Conservation (phyloP, 257 asterid genomes). For the Penstemon eatonii region DNA sequence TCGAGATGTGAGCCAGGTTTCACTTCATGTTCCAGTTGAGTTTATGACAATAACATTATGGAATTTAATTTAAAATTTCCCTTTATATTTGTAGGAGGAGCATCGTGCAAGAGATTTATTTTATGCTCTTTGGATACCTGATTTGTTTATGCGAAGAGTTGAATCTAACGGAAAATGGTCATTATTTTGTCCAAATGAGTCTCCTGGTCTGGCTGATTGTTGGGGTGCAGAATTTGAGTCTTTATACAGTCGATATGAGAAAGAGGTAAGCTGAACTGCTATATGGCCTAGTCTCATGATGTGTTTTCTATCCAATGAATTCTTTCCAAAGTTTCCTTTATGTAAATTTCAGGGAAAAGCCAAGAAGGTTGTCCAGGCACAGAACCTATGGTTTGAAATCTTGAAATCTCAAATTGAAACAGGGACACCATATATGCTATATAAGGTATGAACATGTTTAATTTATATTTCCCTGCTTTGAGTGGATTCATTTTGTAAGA, state of each 20-base stretch:
- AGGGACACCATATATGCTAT: constrained; percentile 62
- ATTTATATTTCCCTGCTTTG: neutral
- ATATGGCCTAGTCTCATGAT: too few relatives aligned
- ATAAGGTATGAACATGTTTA: constrained; percentile 43
- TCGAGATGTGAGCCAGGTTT: too few relatives aligned
- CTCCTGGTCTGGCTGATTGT: constrained; percentile 98
- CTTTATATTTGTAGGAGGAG: constrained; percentile 62
- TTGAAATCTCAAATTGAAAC: constrained; percentile 67
- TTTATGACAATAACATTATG: too few relatives aligned
- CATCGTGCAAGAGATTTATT: constrained; percentile 91
- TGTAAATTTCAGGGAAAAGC: constrained; percentile 55
- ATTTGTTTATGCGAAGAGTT: constrained; percentile 90
- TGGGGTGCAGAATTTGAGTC: constrained; percentile 97
- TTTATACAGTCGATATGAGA: constrained; percentile 67
- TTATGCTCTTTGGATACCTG: constrained; percentile 96
- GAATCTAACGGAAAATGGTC: constrained; percentile 73
- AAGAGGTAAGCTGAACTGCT: constrained; percentile 47
- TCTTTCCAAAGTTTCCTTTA: constrained; percentile 17
- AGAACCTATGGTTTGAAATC: constrained; percentile 57
- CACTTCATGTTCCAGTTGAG: too few relatives aligned
- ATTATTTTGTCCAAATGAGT: constrained; percentile 88
- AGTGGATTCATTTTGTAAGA: neutral
- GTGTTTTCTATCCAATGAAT: neutral
- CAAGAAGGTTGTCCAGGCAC: constrained; percentile 64
- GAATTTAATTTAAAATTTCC: neutral